These are phyloP conservation scores for Nicotiana undulata DNA, from an alignment of 257 asterid genomes.

Conservation along the genomic window DNA sequence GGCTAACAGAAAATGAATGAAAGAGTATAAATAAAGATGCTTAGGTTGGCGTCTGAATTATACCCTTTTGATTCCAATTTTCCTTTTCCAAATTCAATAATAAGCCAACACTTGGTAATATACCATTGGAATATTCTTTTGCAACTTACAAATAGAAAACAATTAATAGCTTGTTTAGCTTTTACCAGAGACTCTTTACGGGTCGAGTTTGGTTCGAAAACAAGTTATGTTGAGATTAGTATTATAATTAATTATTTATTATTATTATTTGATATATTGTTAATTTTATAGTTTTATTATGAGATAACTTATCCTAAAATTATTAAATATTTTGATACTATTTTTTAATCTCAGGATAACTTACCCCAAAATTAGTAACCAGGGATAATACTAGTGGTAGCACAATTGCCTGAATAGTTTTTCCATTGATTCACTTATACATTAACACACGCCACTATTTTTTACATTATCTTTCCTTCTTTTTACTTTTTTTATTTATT, in stretches of 20 bases:
- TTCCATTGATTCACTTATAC: neutral
- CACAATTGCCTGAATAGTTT: neutral
- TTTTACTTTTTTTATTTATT: neutral
- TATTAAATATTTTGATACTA: too few species aligned
- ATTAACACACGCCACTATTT: neutral
- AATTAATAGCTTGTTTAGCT: neutral
- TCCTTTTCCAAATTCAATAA: neutral
- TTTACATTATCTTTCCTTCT: neutral
- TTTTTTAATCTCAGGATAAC: too few species aligned
- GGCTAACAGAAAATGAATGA: neutral
- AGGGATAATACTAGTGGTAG: too few species aligned
- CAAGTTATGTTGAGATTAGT: too few species aligned
- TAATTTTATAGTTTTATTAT: too few species aligned
- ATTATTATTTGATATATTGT: too few species aligned
- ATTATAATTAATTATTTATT: too few species aligned
- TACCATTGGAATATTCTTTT: conserved; percentile 55
- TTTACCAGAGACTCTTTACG: too few species aligned
- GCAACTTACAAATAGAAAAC: conserved; percentile 14
- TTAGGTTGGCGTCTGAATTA: neutral
- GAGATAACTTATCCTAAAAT: too few species aligned
- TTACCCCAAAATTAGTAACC: too few species aligned
- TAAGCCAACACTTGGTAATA: conserved; percentile 24
- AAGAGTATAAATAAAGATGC: neutral
- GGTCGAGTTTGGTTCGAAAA: too few species aligned
- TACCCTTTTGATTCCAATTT: neutral